These are phyloP conservation scores for Globisporangium megalacanthum DNA, from an alignment of 352 stramenopile genomes.

Conservation along the genomic window DNA sequence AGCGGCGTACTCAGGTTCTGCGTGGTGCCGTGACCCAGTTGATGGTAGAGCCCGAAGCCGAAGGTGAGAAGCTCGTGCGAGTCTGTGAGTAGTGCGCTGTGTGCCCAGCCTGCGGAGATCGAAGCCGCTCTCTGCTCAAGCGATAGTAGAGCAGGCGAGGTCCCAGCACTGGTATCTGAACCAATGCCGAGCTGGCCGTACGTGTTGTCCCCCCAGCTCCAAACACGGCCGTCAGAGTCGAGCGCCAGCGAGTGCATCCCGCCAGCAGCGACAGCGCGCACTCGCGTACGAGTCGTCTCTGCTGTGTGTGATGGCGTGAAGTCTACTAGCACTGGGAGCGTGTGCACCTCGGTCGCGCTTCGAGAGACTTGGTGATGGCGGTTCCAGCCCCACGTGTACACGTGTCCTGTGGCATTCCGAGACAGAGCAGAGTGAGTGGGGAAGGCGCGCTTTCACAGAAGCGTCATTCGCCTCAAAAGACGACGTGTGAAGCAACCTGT, in stretches of 20 bases:
- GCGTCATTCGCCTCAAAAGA: background rate
- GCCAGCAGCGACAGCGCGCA: constrained; percentile 35
- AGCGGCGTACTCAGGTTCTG: constrained; percentile 24
- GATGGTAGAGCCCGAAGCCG: constrained; percentile 77
- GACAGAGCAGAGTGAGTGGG: background rate
- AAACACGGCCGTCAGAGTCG: constrained; percentile 27
- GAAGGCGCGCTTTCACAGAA: background rate
- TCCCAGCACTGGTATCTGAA: constrained; percentile 4
- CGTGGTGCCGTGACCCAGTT: constrained; percentile 56
- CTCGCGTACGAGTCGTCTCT: background rate
- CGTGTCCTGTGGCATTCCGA: constrained; percentile 15
- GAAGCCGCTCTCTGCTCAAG: constrained; percentile 8
- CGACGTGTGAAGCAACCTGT: constrained; percentile 6
- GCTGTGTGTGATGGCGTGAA: constrained; percentile 11
- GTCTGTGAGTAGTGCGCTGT: constrained; percentile 39
- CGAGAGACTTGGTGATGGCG: constrained; percentile 26
- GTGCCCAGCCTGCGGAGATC: constrained; percentile 43
- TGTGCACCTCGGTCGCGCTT: constrained; percentile 4
- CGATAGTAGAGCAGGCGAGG: constrained; percentile 7
- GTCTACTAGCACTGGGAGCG: constrained; percentile 19
- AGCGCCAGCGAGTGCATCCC: constrained; percentile 61
- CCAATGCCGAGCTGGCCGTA: constrained; percentile 51
- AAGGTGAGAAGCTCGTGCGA: constrained; percentile 49
- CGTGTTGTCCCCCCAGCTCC: constrained; percentile 63
- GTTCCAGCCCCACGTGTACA: constrained; percentile 63